Conservation (phyloP, 495 filamentous ascomycete species). For the Lepidopterella palustris region DNA sequence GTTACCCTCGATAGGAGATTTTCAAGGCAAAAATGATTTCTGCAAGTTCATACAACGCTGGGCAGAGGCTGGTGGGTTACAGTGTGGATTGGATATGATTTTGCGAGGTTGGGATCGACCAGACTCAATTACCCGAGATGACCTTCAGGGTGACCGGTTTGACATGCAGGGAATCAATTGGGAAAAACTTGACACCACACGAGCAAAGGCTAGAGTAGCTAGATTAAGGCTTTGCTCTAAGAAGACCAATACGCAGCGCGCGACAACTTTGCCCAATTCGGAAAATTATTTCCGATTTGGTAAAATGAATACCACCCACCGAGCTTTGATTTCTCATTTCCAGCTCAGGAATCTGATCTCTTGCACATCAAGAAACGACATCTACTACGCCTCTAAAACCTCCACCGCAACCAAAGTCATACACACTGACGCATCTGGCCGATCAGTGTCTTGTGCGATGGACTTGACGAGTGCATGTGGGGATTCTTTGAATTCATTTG, state of each 20-base stretch:
- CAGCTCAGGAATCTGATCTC: slow-evolving; percentile 83
- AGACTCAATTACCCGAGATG: slow-evolving; percentile 31
- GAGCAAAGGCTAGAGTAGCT: slow-evolving; percentile 53
- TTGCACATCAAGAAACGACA: slow-evolving; percentile 62
- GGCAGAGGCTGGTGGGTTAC: neutral
- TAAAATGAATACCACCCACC: slow-evolving; percentile 59
- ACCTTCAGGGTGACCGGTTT: slow-evolving; percentile 52
- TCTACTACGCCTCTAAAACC: slow-evolving; percentile 62
- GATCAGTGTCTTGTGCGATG: slow-evolving; percentile 42
- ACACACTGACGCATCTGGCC: slow-evolving; percentile 46
- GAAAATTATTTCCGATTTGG: slow-evolving; percentile 64
- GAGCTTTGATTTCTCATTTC: slow-evolving; percentile 70
- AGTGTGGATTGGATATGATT: neutral
- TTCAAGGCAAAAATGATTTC: neutral
- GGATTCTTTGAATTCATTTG: neutral
- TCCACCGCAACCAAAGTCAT: slow-evolving; percentile 53
- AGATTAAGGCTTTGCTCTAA: neutral
- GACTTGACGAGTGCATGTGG: slow-evolving; percentile 40
- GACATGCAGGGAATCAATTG: slow-evolving; percentile 81
- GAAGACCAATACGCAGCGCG: neutral
- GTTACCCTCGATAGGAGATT: neutral
- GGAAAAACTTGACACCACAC: slow-evolving; percentile 55
- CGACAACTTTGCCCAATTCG: slow-evolving; percentile 30
- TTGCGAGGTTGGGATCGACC: slow-evolving; percentile 36
- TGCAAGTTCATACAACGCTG: slow-evolving; percentile 7